Conservation (phyloP, 2,329 filamentous ascomycete species). For the Diplodia sapinea region DNA sequence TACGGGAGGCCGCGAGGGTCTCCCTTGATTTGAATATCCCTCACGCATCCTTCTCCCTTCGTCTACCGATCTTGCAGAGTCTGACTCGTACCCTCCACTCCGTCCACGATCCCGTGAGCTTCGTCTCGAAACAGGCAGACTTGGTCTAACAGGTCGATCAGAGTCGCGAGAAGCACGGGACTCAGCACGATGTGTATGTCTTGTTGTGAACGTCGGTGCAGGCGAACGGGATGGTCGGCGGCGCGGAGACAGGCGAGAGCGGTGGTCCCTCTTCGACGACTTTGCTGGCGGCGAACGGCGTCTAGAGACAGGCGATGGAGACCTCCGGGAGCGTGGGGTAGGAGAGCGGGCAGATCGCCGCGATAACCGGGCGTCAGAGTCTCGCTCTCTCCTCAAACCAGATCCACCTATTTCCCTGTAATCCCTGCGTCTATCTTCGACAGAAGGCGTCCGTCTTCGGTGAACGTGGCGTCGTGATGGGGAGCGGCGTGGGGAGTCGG, state of each 20-base stretch:
- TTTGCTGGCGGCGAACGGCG: constrained; percentile 38
- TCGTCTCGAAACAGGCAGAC: constrained; percentile 37
- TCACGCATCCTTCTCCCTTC: constrained; percentile 42
- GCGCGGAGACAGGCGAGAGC: constrained; percentile 38
- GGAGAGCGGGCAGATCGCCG: constrained; percentile 41
- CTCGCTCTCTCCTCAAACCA: constrained; percentile 28
- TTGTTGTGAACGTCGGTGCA: constrained; percentile 35
- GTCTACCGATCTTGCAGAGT: constrained; percentile 40
- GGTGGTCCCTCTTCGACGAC: constrained; percentile 37
- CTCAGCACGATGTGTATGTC: constrained; percentile 34
- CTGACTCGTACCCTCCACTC: constrained; percentile 43
- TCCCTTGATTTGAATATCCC: constrained; percentile 44
- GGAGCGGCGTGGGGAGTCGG: constrained; percentile 41
- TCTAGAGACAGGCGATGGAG: constrained; percentile 37
- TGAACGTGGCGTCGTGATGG: constrained; percentile 39
- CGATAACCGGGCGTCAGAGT: constrained; percentile 37
- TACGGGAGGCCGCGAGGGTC: constrained; percentile 50
- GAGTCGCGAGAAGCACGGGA: constrained; percentile 36
- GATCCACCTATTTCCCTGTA: constrained; percentile 17
- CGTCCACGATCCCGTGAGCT: constrained; percentile 41
- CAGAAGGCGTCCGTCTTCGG: constrained; percentile 38
- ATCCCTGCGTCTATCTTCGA: constrained; percentile 36
- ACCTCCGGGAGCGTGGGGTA: constrained; percentile 42
- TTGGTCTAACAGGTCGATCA: constrained; percentile 34
- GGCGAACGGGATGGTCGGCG: constrained; percentile 41